Base-by-base conservation (phyloP, 2,329 filamentous ascomycete species). In the Epichloe gansuensis region DNA sequence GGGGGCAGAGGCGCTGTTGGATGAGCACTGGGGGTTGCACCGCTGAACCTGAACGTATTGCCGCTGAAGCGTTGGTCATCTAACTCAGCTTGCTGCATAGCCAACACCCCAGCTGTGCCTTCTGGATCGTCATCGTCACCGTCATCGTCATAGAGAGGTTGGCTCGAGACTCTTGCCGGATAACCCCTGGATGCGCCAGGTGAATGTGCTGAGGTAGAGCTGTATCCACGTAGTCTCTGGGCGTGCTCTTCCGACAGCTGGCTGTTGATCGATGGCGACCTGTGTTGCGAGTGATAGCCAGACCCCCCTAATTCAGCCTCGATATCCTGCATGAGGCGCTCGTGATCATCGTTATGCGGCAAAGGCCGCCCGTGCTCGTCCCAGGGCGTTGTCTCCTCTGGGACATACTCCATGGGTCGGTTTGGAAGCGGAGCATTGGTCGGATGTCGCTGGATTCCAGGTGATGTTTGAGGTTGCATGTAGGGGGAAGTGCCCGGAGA, bases 81-180 rank as follows among this genome's bases (percentile, higher is more conserved):
- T 64, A 89, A 80, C 55, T 95, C 89, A 4, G 89, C 89, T 69
- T 90, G 81, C 53, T 82, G 82, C 77, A 97, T 81, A 58, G 89
- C 89, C 63, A 87, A 79, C 49, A 94, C 71, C 15, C 93, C 91
- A 54, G 88, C 88, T 40, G 85, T 83, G 21, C 86, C 91, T 66
- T 96, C 91, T 0, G 86, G 82, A 63, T 97, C 91, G 62, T 89
- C 94, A 48, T 94, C 89, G 51, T 91, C 85, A 12, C 75, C 76
- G 31, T 75, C 71, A 40, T 74, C 52, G 17, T 53, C 52, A 40
- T 52, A 47, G 23, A 35, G 35, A 17, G 50, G 27, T n/a, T 47
- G 41, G 7, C 43, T 55, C 40, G 51, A 50, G 5, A 35, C 8
- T 34, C 52, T 49, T 38, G 43, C 43, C 3, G 50, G 54, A 15